phyloP scores from a whole-genome alignment of 352 stramenopile genomes.

The Pythium pectinolyticum region DNA sequence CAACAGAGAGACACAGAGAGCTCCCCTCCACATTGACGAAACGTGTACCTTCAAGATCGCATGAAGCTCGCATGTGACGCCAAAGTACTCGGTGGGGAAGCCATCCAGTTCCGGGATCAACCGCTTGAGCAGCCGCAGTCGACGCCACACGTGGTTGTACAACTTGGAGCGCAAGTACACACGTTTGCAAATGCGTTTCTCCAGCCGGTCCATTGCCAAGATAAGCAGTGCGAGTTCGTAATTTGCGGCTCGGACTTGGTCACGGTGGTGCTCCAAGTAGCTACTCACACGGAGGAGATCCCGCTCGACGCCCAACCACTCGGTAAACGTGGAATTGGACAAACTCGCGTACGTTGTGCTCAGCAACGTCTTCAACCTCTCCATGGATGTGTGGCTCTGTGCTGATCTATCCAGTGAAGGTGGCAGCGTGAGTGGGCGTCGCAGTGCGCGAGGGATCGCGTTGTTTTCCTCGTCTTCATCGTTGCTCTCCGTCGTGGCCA shows the following conservation, averaged over 20 bases:
- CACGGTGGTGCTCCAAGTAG: slow-evolving; percentile 29
- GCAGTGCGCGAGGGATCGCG: slow-evolving; percentile 5
- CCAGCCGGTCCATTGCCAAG: slow-evolving; percentile 34
- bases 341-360: slow-evolving; percentile 13
- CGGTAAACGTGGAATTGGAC: background rate
- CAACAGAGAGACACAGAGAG: background rate
- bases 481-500: background rate
- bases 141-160: slow-evolving; percentile 24
- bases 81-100: slow-evolving; percentile 31
- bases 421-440: slow-evolving; percentile 13
- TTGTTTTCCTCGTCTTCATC: slow-evolving; percentile 16
- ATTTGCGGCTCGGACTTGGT: slow-evolving; percentile 36
- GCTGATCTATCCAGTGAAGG: slow-evolving; percentile 3
- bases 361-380: slow-evolving; percentile 18
- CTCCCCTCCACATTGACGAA: background rate
- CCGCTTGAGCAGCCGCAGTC: slow-evolving; percentile 33
- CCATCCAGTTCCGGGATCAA: slow-evolving; percentile 53
- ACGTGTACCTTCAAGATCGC: slow-evolving; percentile 23
- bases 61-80: slow-evolving; percentile 28
- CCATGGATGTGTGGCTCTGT: slow-evolving; percentile 8
- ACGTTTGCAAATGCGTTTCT: slow-evolving; percentile 9
- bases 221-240: slow-evolving; percentile 53
- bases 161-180: slow-evolving; percentile 24
- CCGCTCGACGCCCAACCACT: slow-evolving; percentile 7
- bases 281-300: slow-evolving; percentile 1